Conservation (phyloP, 2,329 filamentous ascomycete species). For the Rutstroemia sp. region DNA sequence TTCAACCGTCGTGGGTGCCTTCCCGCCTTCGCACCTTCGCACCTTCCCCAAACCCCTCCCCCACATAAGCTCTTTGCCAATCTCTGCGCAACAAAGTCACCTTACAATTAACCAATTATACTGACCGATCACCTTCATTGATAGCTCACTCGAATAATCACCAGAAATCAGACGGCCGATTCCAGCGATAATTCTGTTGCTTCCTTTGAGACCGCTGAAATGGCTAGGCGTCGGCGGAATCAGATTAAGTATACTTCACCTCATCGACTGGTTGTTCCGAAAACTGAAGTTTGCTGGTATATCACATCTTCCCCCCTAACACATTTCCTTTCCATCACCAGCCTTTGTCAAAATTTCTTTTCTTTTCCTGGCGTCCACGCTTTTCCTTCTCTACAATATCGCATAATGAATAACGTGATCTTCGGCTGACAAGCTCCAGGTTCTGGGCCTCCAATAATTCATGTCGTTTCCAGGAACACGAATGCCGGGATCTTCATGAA, state of each 20-base stretch:
- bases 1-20: too few species aligned
- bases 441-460: slow-evolving; percentile 14
- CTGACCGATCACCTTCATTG: too few species aligned
- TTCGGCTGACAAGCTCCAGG: slow-evolving; percentile 6
- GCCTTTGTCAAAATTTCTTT: too few species aligned
- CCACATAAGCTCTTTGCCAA: too few species aligned
- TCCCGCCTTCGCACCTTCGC: too few species aligned
- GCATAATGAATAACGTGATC: neutral
- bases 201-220: neutral
- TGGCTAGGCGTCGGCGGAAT: neutral
- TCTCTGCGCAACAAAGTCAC: too few species aligned
- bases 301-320: neutral
- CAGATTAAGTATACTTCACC: neutral
- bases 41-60: too few species aligned
- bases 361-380: too few species aligned
- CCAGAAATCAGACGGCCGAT: neutral
- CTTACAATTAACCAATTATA: too few species aligned
- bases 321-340: neutral
- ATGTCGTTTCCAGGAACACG: slow-evolving; percentile 23
- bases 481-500: slow-evolving; percentile 23
- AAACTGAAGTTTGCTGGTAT: slow-evolving; percentile 21
- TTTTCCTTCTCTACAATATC: neutral
- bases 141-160: too few species aligned
- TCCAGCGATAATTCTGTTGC: too few species aligned
- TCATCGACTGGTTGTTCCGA: slow-evolving; percentile 10